These are phyloP conservation scores for Amylostereum areolatum DNA, from an alignment of 1,284 basidiomycete species.

Conservation along the genomic window DNA sequence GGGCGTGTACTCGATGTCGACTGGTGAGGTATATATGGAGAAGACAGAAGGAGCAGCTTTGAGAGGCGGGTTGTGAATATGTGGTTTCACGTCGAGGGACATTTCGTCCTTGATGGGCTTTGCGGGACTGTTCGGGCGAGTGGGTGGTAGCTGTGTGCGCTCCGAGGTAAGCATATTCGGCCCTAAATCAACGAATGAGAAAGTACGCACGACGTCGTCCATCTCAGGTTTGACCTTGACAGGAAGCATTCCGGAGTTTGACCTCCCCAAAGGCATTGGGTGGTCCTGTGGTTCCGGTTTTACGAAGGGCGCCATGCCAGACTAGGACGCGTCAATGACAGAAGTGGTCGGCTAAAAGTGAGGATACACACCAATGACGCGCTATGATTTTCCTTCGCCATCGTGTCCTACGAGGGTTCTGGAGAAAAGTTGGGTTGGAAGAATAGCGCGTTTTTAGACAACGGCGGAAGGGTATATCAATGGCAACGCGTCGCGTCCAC, in stretches of 20 bases:
- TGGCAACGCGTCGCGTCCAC: no score
- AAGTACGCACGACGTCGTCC: not conserved
- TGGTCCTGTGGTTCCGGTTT: conserved; percentile 38
- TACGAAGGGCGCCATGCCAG: conserved; percentile 14
- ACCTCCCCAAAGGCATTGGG: conserved; percentile 20
- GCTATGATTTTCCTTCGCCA: no score
- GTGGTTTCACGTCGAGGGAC: not conserved
- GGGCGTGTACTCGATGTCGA: conserved; percentile 43
- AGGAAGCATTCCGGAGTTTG: conserved; percentile 10
- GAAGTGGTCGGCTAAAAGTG: no score
- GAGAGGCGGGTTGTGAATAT: not conserved
- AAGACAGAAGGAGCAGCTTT: conserved; percentile 12
- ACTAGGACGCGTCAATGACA: not conserved
- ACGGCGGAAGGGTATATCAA: no score
- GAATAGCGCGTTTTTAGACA: no score
- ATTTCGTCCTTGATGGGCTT: not conserved
- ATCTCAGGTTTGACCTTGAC: conserved; percentile 27
- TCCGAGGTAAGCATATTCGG: not conserved
- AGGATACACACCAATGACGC: no score
- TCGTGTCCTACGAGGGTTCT: no score
- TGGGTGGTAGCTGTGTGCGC: not conserved
- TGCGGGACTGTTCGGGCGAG: not conserved
- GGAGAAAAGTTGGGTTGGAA: no score
- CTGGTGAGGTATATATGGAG: conserved; percentile 19
- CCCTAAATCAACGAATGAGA: not conserved